Percentiles rank a stretch among this genome's conserved stretches.
Evolutionary conservation across 495 filamentous ascomycete species (phyloP).

Genomic region (Hypoxylon subgilvum): DNA sequence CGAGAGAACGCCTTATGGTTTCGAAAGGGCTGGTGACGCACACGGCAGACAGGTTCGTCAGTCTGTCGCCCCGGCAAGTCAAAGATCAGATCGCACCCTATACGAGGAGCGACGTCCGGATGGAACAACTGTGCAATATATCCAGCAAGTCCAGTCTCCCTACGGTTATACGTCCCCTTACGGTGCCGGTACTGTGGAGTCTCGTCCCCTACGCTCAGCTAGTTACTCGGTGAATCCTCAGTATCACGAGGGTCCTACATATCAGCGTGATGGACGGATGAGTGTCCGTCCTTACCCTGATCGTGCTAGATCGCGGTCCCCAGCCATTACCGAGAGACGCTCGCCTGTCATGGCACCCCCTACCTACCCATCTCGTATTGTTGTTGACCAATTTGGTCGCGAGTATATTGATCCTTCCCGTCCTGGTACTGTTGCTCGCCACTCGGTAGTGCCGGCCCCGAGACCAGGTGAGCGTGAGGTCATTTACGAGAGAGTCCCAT

Average conservation of each 20-base stretch:
- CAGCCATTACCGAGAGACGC: conserved; percentile 57
- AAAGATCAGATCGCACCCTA: conserved; percentile 30
- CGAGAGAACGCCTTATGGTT: conserved; percentile 31
- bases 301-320: conserved; percentile 65
- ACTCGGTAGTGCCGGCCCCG: conserved; percentile 50
- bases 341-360: conserved; percentile 62
- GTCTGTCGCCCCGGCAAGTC: conserved; percentile 34
- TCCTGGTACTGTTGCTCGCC: conserved; percentile 49
- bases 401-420: conserved; percentile 69
- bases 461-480: conserved; percentile 51
- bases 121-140: conserved; percentile 49
- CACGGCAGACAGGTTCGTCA: conserved; percentile 34
- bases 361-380: conserved; percentile 62
- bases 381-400: conserved; percentile 73
- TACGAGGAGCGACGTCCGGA: conserved; percentile 41
- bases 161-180: conserved; percentile 55
- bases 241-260: conserved; percentile 59
- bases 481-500: conserved; percentile 54
- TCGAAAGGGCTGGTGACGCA: conserved; percentile 34
- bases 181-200: conserved; percentile 46
- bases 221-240: conserved; percentile 69
- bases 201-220: conserved; percentile 60
- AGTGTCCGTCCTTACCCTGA: conserved; percentile 54
- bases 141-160: conserved; percentile 57
- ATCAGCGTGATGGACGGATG: conserved; percentile 45